A percentile compares a stretch with the other conserved stretches of the same genome.
Conservation (phyloP, 1,139 yeast species). For the Meyerozyma athensensis region DNA sequence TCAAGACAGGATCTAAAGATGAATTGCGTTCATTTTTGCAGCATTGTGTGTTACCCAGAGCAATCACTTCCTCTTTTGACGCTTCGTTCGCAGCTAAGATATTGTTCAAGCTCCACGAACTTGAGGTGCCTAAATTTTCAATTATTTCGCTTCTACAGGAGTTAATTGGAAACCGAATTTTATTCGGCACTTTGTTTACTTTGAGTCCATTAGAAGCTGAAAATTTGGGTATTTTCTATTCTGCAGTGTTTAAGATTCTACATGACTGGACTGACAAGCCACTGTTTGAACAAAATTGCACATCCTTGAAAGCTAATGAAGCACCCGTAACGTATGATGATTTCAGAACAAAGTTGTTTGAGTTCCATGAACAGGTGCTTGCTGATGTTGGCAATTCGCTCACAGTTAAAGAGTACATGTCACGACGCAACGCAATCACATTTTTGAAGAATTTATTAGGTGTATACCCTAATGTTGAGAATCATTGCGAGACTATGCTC, state of each 20-base stretch:
- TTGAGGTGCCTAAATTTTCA: constrained; percentile 41
- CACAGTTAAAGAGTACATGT: constrained; percentile 63
- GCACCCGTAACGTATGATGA: constrained; percentile 24
- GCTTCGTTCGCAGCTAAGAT: constrained; percentile 71
- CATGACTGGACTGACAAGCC: constrained; percentile 37
- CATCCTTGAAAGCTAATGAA: constrained; percentile 9
- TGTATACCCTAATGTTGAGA: constrained; percentile 65
- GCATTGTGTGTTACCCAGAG: constrained; percentile 70
- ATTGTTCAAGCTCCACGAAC: constrained; percentile 45
- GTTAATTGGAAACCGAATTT: constrained; percentile 46
- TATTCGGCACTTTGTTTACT: constrained; percentile 61
- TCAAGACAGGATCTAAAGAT: constrained; percentile 10
- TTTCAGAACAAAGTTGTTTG: constrained; percentile 41
- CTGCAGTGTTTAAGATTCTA: constrained; percentile 48
- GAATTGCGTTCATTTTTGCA: constrained; percentile 45
- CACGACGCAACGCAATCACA: constrained; percentile 76
- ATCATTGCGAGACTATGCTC: constrained; percentile 57
- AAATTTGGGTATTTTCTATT: constrained; percentile 71
- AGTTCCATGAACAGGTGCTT: constrained; percentile 52
- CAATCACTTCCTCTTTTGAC: constrained; percentile 77
- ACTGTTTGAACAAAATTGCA: constrained; percentile 11
- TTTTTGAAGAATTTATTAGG: constrained; percentile 65
- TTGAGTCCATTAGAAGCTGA: constrained; percentile 78
- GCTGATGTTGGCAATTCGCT: constrained; percentile 47
- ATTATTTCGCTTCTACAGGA: constrained; percentile 40